Conservation (phyloP, 345 rosid species). For the Salix udensis region DNA sequence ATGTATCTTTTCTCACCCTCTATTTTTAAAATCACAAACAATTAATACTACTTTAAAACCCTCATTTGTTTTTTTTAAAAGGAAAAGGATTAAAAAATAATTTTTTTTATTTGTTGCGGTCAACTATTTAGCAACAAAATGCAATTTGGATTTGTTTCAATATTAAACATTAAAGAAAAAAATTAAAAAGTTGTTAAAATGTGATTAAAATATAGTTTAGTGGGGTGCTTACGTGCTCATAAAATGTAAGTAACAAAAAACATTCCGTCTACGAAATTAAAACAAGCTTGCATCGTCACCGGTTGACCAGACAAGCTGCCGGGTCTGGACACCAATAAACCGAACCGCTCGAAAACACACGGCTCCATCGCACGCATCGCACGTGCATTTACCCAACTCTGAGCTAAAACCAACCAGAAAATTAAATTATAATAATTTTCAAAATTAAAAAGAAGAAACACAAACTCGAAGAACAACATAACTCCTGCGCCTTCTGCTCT, state of each 20-base stretch:
- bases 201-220: no score
- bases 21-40: no score
- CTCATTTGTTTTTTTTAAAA: no score
- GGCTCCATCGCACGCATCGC: constrained; percentile 24
- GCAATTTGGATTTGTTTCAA: no score
- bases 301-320: constrained; percentile 16
- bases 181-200: no score
- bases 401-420: constrained; percentile 30
- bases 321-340: neutral
- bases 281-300: neutral
- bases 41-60: no score
- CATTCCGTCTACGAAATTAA: neutral
- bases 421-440: constrained; percentile 7
- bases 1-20: no score
- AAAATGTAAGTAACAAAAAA: neutral
- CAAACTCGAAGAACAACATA: constrained; percentile 17
- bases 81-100: no score
- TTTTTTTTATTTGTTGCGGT: no score
- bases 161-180: no score
- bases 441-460: constrained; percentile 2
- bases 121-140: no score
- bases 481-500: constrained; percentile 12
- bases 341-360: constrained; percentile 7
- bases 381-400: constrained; percentile 24
- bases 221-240: neutral